A percentile compares a stretch with the other conserved stretches of the same genome.
Conservation (phyloP, 129 eudicot species). For the Chrysanthemum lavandulifolium region DNA sequence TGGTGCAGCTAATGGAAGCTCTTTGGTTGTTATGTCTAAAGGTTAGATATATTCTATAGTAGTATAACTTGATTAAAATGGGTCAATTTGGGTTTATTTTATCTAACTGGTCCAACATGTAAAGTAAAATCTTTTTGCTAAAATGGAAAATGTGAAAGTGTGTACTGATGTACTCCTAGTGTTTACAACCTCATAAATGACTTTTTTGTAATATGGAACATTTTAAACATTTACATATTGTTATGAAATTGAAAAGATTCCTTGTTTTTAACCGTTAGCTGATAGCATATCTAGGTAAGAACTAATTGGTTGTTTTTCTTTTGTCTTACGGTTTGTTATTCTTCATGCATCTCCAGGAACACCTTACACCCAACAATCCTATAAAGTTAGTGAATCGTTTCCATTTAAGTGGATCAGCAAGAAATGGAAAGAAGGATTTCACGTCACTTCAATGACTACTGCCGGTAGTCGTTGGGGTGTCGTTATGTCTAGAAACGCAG, state of each 20-base stretch:
- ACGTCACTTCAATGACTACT: conserved; percentile 97
- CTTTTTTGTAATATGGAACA: not conserved
- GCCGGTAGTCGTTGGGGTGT: conserved; percentile 99
- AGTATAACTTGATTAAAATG: not conserved
- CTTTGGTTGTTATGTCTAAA: conserved; percentile 97
- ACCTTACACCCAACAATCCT: conserved; percentile 91
- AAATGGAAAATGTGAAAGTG: not conserved
- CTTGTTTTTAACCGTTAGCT: not conserved
- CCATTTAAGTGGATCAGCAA: conserved; percentile 98
- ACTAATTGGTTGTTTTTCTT: not conserved
- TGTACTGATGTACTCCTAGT: conserved; percentile 5
- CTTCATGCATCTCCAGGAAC: conserved; percentile 49
- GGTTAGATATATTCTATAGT: conserved; percentile 46
- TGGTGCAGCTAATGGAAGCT: conserved; percentile 92
- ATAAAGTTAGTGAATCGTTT: conserved; percentile 97
- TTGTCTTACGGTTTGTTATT: not conserved
- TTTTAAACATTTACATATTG: not conserved
- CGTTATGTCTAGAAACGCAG: conserved; percentile 93
- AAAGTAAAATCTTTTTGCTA: not conserved
- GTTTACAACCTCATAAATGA: not conserved
- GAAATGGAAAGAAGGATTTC: conserved; percentile 99
- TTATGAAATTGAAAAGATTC: not conserved
- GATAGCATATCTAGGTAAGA: not conserved
- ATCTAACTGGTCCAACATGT: not conserved
- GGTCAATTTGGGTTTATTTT: not conserved